A percentile compares a stretch with the other conserved stretches of the same genome.
Conservation (phyloP, 108 stramenopile genomes). For the Cyclotella kingstonii region DNA sequence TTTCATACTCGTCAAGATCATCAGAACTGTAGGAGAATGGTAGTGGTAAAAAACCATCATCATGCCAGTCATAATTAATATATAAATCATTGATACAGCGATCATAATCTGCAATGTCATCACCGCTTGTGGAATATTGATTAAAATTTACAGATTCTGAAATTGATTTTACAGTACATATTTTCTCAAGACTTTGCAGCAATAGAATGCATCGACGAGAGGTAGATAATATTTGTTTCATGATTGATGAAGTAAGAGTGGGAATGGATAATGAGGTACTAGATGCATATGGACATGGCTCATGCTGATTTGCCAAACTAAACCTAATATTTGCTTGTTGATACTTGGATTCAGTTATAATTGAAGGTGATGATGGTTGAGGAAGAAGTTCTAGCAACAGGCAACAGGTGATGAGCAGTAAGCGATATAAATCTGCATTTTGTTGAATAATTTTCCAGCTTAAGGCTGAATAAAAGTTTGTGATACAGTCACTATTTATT, state of each 20-base stretch:
- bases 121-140: conserved; percentile 21
- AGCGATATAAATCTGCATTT: conserved; percentile 30
- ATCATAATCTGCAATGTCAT: conserved; percentile 45
- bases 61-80: conserved; percentile 44
- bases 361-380: neutral
- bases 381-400: conserved; percentile 35
- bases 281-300: neutral
- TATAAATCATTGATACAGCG: conserved; percentile 17
- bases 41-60: conserved; percentile 38
- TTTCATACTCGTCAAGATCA: no score
- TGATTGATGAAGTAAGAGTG: conserved; percentile 13
- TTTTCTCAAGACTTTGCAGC: conserved; percentile 24
- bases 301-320: neutral
- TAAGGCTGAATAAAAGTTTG: no score
- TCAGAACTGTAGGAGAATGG: conserved; percentile 4
- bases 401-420: conserved; percentile 32
- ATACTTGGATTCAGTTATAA: neutral
- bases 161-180: conserved; percentile 26
- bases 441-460: conserved; percentile 16
- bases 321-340: neutral
- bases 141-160: conserved; percentile 4
- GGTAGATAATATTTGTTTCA: conserved; percentile 17
- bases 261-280: conserved; percentile 2
- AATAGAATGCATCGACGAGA: conserved; percentile 27
- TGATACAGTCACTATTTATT: neutral